Evolutionary conservation across 1,284 basidiomycete species (phyloP).

Genomic region (Inonotus obliquus): DNA sequence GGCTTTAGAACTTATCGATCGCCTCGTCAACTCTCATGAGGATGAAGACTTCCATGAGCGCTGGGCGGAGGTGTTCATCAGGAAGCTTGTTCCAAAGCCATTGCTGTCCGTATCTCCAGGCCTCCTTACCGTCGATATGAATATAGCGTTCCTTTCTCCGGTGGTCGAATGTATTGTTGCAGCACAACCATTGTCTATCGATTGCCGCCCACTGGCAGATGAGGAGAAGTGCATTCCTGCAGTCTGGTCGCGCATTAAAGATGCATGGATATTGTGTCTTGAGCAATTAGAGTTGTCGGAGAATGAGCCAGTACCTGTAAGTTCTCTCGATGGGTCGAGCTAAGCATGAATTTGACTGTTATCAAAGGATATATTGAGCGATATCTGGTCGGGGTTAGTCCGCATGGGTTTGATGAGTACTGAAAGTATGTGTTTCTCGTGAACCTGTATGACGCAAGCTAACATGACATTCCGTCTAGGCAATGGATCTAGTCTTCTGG

Average conservation of each 20-base stretch:
- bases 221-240: constrained; percentile 52
- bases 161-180: constrained; percentile 36
- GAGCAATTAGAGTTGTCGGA: constrained; percentile 38
- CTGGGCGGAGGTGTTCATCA: constrained; percentile 37
- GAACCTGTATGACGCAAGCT: not conserved
- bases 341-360: constrained; percentile 9
- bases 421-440: not conserved
- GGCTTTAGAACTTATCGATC: constrained; percentile 18
- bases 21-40: constrained; percentile 13
- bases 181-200: constrained; percentile 43
- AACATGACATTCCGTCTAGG: constrained; percentile 9
- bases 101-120: constrained; percentile 57
- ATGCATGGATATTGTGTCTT: constrained; percentile 51
- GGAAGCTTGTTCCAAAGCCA: constrained; percentile 45
- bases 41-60: constrained; percentile 8
- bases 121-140: constrained; percentile 45
- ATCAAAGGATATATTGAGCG: constrained; percentile 34
- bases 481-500: constrained; percentile 30
- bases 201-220: constrained; percentile 48
- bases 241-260: constrained; percentile 49
- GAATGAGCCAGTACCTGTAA: constrained; percentile 37
- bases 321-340: constrained; percentile 20
- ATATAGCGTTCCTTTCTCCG: constrained; percentile 43
- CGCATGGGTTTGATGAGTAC: constrained; percentile 30
- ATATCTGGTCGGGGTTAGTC: constrained; percentile 40